Evolutionary conservation across 352 stramenopile species (phyloP).

Genomic region (Phytophthora litchii): DNA sequence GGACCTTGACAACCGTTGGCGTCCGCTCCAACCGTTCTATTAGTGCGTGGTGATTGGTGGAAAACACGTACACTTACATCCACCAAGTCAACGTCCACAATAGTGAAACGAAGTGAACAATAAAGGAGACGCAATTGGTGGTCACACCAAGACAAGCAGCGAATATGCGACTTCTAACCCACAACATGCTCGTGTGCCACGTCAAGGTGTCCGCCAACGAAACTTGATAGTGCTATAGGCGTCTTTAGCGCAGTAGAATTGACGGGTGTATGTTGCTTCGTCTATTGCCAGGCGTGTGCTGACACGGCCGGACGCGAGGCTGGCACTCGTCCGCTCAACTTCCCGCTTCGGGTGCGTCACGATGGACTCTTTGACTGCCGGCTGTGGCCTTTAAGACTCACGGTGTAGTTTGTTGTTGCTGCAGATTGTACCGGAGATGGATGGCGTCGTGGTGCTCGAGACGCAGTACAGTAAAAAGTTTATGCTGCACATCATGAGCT

Average conservation of each 20-base stretch:
- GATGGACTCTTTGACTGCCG: not conserved
- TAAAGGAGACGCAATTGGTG: not conserved
- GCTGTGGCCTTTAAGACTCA: constrained; percentile 3
- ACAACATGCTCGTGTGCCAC: constrained; percentile 91
- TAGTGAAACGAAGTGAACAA: constrained; percentile 9
- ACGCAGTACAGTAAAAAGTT: constrained; percentile 86
- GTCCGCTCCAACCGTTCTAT: constrained; percentile 51
- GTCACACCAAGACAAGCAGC: not conserved
- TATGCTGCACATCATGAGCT: constrained; percentile 88
- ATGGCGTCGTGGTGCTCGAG: constrained; percentile 78
- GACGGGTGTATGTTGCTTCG: constrained; percentile 9
- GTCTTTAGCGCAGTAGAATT: not conserved
- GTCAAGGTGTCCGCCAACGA: constrained; percentile 54
- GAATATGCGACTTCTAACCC: constrained; percentile 81
- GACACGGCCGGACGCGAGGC: constrained; percentile 74
- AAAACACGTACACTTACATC: constrained; percentile 36
- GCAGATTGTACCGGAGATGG: constrained; percentile 78
- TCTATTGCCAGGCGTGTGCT: constrained; percentile 54
- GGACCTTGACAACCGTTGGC: constrained; percentile 13
- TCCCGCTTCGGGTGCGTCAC: constrained; percentile 67
- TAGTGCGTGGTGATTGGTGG: constrained; percentile 24
- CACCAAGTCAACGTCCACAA: constrained; percentile 11
- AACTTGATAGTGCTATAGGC: not conserved
- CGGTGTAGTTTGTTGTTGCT: constrained; percentile 2
- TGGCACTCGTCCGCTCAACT: constrained; percentile 72